Evolutionary conservation across 306 rosid genomes (phyloP), one percentile per base, ranked within the genome.

Genomic region (Urtica urens): DNA sequence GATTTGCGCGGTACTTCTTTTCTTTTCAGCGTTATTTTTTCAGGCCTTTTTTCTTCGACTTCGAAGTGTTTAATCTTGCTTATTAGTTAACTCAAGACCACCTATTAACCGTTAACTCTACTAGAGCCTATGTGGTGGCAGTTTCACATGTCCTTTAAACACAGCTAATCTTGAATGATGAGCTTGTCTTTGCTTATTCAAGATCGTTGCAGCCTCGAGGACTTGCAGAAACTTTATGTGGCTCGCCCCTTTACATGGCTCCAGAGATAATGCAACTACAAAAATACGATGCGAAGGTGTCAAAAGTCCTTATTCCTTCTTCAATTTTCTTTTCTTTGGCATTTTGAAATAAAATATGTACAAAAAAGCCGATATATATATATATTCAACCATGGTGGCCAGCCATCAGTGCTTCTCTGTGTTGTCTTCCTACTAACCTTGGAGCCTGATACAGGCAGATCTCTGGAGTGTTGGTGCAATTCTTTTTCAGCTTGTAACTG

Each of bases 181-280:
- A 47, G 47, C 34, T 46, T 13, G 6, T 20, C 10, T 63, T 55
- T 71, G 39, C 45, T 57, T 38, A 21, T 67, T 51, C 68, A 66
- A 92, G 99, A 72, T 92, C 96, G 64, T 67, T 92, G 77, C 93
- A 82, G 67, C 94, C 99, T 49, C 78, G 71, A 55, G 83, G 86
- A 37, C 96, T 92, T 71, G 99, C 99, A 55, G 99, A 92, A 80
- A 92, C 99, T 25, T 68, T 92, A 81, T 92, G 99, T 61, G 99
- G 99, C 48, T 92, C 99, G 19, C 99, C 99, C 22, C 99, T 92
- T 56, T 92, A 92, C 72, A 92, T 92, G 99, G 99, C 99, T 72
- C 99, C 99, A 30, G 96, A 92, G 79, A 92, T 92, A 67, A 92
- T 92, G 99, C 96, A 78, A 76, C 88, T 79, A n/a, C 94, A 86